Evolutionary conservation across 2,329 filamentous ascomycete genomes (phyloP).

Genomic region (Cladosporium halotolerans): DNA sequence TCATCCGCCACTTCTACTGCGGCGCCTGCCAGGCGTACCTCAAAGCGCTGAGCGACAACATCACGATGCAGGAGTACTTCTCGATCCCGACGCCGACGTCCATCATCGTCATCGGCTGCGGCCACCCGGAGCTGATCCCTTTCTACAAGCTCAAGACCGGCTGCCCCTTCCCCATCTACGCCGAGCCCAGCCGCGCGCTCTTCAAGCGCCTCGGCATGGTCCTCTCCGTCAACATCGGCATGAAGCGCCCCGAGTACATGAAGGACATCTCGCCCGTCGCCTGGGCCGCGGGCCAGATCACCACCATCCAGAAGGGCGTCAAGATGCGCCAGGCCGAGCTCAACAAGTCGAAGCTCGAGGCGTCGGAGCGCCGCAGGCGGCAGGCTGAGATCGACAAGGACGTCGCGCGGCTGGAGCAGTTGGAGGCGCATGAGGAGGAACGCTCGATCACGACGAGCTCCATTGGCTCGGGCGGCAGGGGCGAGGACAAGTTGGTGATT

Average conservation of each 20-base stretch:
- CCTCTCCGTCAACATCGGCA: slow-evolving; percentile 28
- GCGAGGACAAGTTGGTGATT: slow-evolving; percentile 18
- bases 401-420: not conserved
- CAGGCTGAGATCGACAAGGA: slow-evolving; percentile 3
- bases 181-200: slow-evolving; percentile 30
- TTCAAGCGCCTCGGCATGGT: slow-evolving; percentile 34
- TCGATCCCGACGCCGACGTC: slow-evolving; percentile 30
- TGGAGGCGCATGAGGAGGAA: not conserved
- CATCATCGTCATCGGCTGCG: slow-evolving; percentile 35
- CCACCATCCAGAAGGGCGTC: slow-evolving; percentile 21
- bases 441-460: not conserved
- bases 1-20: slow-evolving; percentile 39
- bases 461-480: not conserved
- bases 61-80: slow-evolving; percentile 32
- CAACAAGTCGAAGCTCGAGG: slow-evolving; percentile 6
- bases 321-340: slow-evolving; percentile 13
- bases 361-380: not conserved
- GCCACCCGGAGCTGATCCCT: slow-evolving; percentile 30
- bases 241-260: slow-evolving; percentile 32
- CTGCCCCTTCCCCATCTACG: slow-evolving; percentile 34
- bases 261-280: slow-evolving; percentile 26
- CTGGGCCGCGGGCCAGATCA: slow-evolving; percentile 30
- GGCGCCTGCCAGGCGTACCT: slow-evolving; percentile 36
- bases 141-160: slow-evolving; percentile 31
- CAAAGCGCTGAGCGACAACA: slow-evolving; percentile 28